Percentiles rank a stretch among this genome's conserved stretches.
Conservation (phyloP, 2,329 filamentous ascomycete species). For the Beauveria sp. region DNA sequence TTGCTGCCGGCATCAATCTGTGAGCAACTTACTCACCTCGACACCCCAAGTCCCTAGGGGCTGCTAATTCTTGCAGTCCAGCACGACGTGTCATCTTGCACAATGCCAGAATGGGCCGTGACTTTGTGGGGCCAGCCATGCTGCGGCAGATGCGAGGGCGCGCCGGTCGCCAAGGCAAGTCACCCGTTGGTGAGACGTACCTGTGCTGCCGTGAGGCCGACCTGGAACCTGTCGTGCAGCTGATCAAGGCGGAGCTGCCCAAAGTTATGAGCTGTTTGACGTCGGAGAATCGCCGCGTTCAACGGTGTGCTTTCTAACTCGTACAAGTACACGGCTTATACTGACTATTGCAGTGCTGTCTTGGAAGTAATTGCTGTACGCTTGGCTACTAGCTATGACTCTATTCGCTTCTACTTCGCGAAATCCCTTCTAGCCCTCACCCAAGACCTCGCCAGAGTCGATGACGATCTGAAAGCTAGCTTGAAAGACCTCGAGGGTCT, state of each 20-base stretch:
- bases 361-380: slow-evolving; percentile 63
- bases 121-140: slow-evolving; percentile 71
- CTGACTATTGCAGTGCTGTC: slow-evolving; percentile 47
- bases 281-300: slow-evolving; percentile 59
- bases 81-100: slow-evolving; percentile 70
- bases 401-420: slow-evolving; percentile 59
- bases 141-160: slow-evolving; percentile 74
- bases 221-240: slow-evolving; percentile 59
- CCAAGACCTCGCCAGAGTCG: slow-evolving; percentile 40
- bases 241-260: slow-evolving; percentile 67
- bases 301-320: slow-evolving; percentile 37
- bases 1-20: slow-evolving; percentile 78
- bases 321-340: background rate
- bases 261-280: slow-evolving; percentile 60
- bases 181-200: slow-evolving; percentile 70
- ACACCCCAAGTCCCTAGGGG: background rate
- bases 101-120: slow-evolving; percentile 66
- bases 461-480: slow-evolving; percentile 48
- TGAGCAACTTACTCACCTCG: slow-evolving; percentile 17
- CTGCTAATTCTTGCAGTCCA: slow-evolving; percentile 28
- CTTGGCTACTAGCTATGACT: slow-evolving; percentile 56
- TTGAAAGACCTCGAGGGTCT: slow-evolving; percentile 49
- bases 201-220: slow-evolving; percentile 64
- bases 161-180: slow-evolving; percentile 71
- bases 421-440: slow-evolving; percentile 60